Base-by-base conservation (phyloP, 164 flowering plant genomes). In the Sedum album region DNA sequence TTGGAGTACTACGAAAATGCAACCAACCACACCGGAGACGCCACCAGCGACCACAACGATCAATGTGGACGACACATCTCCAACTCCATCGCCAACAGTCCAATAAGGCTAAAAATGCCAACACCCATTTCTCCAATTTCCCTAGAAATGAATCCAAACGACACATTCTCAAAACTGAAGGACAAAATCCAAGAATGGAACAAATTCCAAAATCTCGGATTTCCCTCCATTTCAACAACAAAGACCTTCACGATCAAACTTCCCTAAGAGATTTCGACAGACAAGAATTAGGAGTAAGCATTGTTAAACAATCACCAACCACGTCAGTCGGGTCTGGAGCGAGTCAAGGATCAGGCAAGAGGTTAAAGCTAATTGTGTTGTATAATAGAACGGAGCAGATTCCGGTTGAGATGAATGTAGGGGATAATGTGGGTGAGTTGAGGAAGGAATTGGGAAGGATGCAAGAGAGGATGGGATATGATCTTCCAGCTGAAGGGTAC, bases 401-500 rank as follows among this genome's bases (percentile, higher is more conserved):
- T 20, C 82, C 81, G 5, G 81, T 89, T 69, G 98, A 89, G 30
- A 78, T 88, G 71, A 86, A 76, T 31, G 66, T 77, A 0, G 51
- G 63, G n/a, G 89, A 87, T 48, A 86, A 83, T 20, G 96, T 90
- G 0, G 81, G 81, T 9, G 88, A 79, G 70, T 72, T 93, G 75
- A 85, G 83, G 72, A 83, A 76, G 51, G 89, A 87, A 73, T 70
- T 87, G 51, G 77, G 79, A 69, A 84, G 60, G 68, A 42, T 83
- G 79, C 83, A 82, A 5, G 73, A 81, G 55, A 69, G 69, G 20
- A 10, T 70, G 20, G 76, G 78, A 1, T 81, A 87, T 31, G 71
- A 71, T 49, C 82, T 92, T 31, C 97, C 94, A 0, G 71, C 67
- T 5, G 93, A 89, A 38, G 90, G 86, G 5, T 92, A 81, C 53